Conservation (phyloP, 345 rosid genomes). For the Hypericum androsaemum region DNA sequence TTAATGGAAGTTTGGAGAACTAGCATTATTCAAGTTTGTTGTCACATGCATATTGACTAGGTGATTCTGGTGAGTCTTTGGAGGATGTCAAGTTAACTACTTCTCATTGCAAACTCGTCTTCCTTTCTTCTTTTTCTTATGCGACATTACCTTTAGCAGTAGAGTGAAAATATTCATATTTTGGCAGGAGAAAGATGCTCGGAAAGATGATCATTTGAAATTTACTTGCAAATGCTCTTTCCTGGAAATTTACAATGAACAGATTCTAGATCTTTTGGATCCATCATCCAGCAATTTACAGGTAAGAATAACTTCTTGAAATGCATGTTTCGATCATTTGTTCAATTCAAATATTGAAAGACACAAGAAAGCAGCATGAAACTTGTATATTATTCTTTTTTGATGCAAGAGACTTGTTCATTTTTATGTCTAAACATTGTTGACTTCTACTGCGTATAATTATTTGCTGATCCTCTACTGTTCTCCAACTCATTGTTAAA, state of each 20-base stretch:
- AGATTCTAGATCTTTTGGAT: conserved; percentile 90
- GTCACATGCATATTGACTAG: too few species aligned
- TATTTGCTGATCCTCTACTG: too few species aligned
- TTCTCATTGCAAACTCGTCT: neutral
- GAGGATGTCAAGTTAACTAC: too few species aligned
- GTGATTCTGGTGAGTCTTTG: too few species aligned
- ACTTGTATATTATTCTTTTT: too few species aligned
- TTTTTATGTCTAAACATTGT: too few species aligned
- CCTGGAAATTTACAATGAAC: conserved; percentile 95
- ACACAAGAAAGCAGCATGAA: too few species aligned
- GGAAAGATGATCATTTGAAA: conserved; percentile 70
- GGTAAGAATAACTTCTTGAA: conserved; percentile 30
- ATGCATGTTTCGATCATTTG: neutral
- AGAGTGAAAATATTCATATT: conserved; percentile 2
- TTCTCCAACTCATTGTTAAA: neutral
- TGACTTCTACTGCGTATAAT: too few species aligned
- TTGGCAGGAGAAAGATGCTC: conserved; percentile 72
- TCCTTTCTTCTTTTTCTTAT: neutral
- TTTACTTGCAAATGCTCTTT: conserved; percentile 89
- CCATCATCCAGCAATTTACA: conserved; percentile 77
- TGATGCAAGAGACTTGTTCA: too few species aligned
- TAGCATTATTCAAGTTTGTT: too few species aligned
- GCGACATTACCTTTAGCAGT: conserved; percentile 4
- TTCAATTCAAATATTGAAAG: neutral
- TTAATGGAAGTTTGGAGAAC: too few species aligned